A percentile compares a stretch with the other conserved stretches of the same genome.
Conservation (phyloP, 805 yeast species). For the Candida ascalaphidarum region DNA sequence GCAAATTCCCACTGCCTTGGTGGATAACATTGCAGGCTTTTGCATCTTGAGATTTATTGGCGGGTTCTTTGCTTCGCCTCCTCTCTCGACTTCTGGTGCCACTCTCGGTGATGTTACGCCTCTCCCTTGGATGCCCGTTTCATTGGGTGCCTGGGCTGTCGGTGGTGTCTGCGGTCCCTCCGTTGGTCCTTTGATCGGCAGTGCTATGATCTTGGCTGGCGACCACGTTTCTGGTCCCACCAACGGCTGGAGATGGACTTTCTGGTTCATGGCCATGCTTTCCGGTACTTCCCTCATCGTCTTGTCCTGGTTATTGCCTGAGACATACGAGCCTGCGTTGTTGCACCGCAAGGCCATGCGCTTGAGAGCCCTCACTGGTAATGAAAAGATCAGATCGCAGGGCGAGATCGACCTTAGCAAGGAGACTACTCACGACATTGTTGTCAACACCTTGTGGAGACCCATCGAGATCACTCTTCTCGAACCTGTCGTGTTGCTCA, state of each 20-base stretch:
- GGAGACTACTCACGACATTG: constrained; percentile 10
- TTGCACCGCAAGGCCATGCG: constrained; percentile 41
- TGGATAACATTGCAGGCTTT: constrained; percentile 41
- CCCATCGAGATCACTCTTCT: constrained; percentile 40
- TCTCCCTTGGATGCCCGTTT: constrained; percentile 35
- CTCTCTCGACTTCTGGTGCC: constrained; percentile 53
- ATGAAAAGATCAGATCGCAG: constrained; percentile 30
- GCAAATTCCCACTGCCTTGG: constrained; percentile 50
- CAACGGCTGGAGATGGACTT: constrained; percentile 48
- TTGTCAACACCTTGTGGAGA: constrained; percentile 33
- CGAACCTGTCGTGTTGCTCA: constrained; percentile 52
- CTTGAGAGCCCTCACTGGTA: constrained; percentile 42
- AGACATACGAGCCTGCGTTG: constrained; percentile 8
- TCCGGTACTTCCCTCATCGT: constrained; percentile 15
- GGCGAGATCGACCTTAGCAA: constrained; percentile 26
- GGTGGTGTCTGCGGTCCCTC: constrained; percentile 50
- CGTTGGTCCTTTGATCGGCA: constrained; percentile 50
- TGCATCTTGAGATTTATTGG: constrained; percentile 42
- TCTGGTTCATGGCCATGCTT: constrained; percentile 41
- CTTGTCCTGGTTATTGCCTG: constrained; percentile 3
- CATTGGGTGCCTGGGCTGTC: constrained; percentile 43
- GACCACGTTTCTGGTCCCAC: no score
- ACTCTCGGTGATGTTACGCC: constrained; percentile 41
- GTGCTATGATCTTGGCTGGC: constrained; percentile 36
- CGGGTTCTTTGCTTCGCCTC: constrained; percentile 50